These are phyloP conservation scores for Penicillium goetzii DNA, from an alignment of 495 filamentous ascomycete species.

Conservation along the genomic window DNA sequence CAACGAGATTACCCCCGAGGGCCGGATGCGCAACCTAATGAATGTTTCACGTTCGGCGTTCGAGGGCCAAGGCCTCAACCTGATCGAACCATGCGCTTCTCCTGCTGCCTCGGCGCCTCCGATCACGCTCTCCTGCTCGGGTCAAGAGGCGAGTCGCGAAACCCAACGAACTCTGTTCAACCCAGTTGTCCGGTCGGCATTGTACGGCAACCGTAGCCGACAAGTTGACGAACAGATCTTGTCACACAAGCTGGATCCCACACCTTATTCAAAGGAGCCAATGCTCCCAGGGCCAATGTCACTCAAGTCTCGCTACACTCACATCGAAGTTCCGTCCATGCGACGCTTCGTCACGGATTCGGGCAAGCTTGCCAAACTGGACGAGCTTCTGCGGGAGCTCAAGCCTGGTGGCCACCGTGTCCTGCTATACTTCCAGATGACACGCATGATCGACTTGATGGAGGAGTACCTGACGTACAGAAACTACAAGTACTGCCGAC, in stretches of 20 bases:
- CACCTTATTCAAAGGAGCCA: constrained; percentile 60
- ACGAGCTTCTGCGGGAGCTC: constrained; percentile 81
- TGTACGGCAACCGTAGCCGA: constrained; percentile 65
- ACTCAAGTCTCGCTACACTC: constrained; percentile 78
- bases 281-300: constrained; percentile 78
- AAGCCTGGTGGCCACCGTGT: constrained; percentile 94
- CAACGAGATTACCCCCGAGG: constrained; percentile 70
- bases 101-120: constrained; percentile 85
- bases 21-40: constrained; percentile 73
- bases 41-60: constrained; percentile 74
- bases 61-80: constrained; percentile 66
- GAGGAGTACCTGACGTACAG: constrained; percentile 98
- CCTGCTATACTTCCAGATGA: constrained; percentile 99
- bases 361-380: constrained; percentile 91
- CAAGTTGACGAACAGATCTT: constrained; percentile 75
- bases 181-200: constrained; percentile 66
- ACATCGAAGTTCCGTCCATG: constrained; percentile 97
- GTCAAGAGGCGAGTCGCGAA: constrained; percentile 66
- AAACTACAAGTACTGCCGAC: constrained; percentile 96
- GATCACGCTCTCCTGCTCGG: constrained; percentile 75
- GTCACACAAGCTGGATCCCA: constrained; percentile 64
- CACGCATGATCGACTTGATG: constrained; percentile 99
- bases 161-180: constrained; percentile 81
- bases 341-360: constrained; percentile 96
- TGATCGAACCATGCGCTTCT: constrained; percentile 78